These are phyloP conservation scores for Bryoglossum gracile DNA, from an alignment of 495 filamentous ascomycete genomes.

Conservation along the genomic window DNA sequence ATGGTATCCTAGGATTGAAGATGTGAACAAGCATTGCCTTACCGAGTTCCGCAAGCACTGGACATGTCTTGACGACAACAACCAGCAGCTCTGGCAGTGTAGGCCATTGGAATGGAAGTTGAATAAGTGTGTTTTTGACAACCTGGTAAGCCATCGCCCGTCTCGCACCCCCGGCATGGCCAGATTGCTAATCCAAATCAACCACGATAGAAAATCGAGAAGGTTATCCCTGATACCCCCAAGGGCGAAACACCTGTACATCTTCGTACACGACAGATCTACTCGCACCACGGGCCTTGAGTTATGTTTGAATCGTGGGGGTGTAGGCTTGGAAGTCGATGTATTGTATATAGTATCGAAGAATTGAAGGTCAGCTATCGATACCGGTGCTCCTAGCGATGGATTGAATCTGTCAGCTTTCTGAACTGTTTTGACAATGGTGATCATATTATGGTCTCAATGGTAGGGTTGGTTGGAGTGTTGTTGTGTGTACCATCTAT, in stretches of 20 bases:
- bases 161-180: conserved; percentile 1
- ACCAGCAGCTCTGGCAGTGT: conserved; percentile 94
- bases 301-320: not conserved
- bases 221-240: conserved; percentile 79
- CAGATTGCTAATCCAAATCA: not conserved
- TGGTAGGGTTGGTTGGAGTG: too few relatives aligned
- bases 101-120: conserved; percentile 69
- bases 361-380: not conserved
- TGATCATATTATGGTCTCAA: too few relatives aligned
- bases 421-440: too few relatives aligned
- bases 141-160: conserved; percentile 60
- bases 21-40: conserved; percentile 93
- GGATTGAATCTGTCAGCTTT: too few relatives aligned
- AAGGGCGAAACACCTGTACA: conserved; percentile 74
- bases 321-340: not conserved
- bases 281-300: conserved; percentile 43
- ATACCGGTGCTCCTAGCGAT: too few relatives aligned
- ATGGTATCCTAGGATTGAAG: conserved; percentile 57
- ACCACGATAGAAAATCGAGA: conserved; percentile 80
- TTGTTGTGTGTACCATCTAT: too few relatives aligned
- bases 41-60: conserved; percentile 87
- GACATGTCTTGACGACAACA: conserved; percentile 94
- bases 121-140: conserved; percentile 91
- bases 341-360: conserved; percentile 18
- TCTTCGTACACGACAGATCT: conserved; percentile 70